Percentiles rank a stretch among this genome's conserved stretches.
phyloP scores from a whole-genome alignment of 2,329 filamentous ascomycete species.

The Diaporthe citrichinensis region DNA sequence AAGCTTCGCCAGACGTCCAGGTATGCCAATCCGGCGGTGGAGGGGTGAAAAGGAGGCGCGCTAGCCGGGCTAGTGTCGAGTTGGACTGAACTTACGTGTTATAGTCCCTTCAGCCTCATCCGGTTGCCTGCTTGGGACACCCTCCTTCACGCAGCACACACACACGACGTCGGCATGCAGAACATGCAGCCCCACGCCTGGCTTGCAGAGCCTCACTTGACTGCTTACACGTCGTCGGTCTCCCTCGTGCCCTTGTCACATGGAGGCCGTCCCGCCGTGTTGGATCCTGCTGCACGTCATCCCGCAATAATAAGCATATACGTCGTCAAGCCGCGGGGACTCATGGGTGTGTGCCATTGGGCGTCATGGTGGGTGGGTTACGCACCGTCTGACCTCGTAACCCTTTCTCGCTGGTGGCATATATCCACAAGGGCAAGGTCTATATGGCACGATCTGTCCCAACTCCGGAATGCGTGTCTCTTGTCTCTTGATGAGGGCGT shows the following conservation, averaged over 20 bases:
- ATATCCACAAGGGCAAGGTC: slow-evolving; percentile 9
- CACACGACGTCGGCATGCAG: slow-evolving; percentile 21
- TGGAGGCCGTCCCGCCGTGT: slow-evolving; percentile 5
- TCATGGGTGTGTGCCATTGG: not conserved
- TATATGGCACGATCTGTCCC: slow-evolving; percentile 1
- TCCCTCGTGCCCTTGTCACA: slow-evolving; percentile 28
- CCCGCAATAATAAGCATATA: slow-evolving; percentile 33
- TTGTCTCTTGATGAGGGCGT: not conserved
- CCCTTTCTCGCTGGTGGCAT: not conserved
- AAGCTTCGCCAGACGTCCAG: slow-evolving; percentile 20
- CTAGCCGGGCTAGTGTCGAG: slow-evolving; percentile 14
- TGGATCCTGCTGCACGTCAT: slow-evolving; percentile 33
- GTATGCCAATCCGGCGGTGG: slow-evolving; percentile 11
- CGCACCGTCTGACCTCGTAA: slow-evolving; percentile 24
- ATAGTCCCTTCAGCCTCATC: slow-evolving; percentile 26
- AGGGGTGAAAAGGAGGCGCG: slow-evolving; percentile 19
- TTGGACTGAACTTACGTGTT: slow-evolving; percentile 30
- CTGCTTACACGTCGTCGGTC: slow-evolving; percentile 1
- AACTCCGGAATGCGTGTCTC: not conserved
- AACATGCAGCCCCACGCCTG: slow-evolving; percentile 30
- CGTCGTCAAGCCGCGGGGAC: not conserved
- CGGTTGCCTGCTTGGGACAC: slow-evolving; percentile 28
- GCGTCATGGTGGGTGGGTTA: slow-evolving; percentile 9
- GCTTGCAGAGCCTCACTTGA: slow-evolving; percentile 27
- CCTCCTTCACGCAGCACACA: not conserved